phyloP scores from a whole-genome alignment of 345 rosid species.

The Viola odorata region DNA sequence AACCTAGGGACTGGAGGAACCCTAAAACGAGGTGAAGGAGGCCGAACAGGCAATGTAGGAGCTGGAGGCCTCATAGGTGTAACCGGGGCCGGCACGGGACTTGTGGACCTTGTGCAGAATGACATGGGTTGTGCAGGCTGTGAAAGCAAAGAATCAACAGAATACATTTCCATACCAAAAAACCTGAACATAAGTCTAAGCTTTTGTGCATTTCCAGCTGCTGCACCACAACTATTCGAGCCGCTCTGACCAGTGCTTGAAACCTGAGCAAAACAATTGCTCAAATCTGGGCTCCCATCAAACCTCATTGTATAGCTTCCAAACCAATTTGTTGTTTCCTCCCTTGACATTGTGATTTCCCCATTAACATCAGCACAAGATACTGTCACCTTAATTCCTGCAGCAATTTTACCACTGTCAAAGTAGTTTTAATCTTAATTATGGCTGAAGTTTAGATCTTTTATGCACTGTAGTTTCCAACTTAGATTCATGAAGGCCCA shows the following conservation, averaged over 20 bases:
- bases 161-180: conserved; percentile 50
- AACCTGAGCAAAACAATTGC: conserved; percentile 62
- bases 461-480: too few relatives aligned
- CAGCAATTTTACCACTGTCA: conserved; percentile 4
- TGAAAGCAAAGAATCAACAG: conserved; percentile 55
- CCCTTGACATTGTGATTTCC: conserved; percentile 52
- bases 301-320: conserved; percentile 67
- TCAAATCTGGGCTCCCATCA: conserved; percentile 73
- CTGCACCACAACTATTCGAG: conserved; percentile 39
- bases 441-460: too few relatives aligned
- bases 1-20: conserved; percentile 51
- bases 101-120: conserved; percentile 41
- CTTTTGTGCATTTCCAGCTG: conserved; percentile 58
- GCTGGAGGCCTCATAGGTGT: conserved; percentile 25
- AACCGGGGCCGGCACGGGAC: conserved; percentile 16
- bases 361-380: conserved; percentile 57
- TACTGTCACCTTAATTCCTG: conserved; percentile 59
- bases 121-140: conserved; percentile 67
- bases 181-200: conserved; percentile 46
- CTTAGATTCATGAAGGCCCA: too few relatives aligned
- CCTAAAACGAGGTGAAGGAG: conserved; percentile 43
- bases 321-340: conserved; percentile 63
- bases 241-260: conserved; percentile 35
- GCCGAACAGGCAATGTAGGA: conserved; percentile 13
- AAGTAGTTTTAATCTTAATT: not conserved